Base-by-base conservation (phyloP, 768 basidiomycete species). In the Suillus alpinus region DNA sequence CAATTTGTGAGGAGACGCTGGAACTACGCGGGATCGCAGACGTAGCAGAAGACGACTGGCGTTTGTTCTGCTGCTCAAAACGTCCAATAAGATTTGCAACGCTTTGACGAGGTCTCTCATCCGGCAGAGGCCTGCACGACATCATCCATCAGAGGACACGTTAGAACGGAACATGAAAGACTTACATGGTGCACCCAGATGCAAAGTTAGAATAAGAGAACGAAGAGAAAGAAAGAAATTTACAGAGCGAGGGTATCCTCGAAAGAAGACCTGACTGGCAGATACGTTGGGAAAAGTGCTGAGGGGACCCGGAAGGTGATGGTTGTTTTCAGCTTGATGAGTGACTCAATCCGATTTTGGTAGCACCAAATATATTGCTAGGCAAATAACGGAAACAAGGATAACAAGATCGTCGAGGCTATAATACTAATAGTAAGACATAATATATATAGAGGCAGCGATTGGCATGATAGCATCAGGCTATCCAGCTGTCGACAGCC, bases 61-160 rank as follows among this genome's bases (percentile, higher is more conserved):
- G 84, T 71, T 91, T 93, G 59, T 81, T 86, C 76, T 91, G 87
- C 67, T 84, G 89, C 73, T 94, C 92, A 66, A 94, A 94, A 61
- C 89, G 84, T 56, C 92, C 92, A 69, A 94, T 94, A 76, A 94
- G 87, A 71, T 93, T 94, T 64, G 92, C 92, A 52, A 94, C 92
- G 68, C 88, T 91, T 71, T 84, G 85, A 62, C 92, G 88, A 53
- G 92, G 91, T 70, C 89, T 84, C 77, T 94, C 92, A 80, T 94
- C 92, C 74, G 92, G 91, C 63, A 92, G 76, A 59, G 89, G 88
- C 92, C 91, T 93, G 69, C 63, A 66, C 63, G 41, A 41, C 37
- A 58, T 29, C 44, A 44, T 16, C 31, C 7, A 60, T 74, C 46
- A 67, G 64, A 52, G 36, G 41, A 60, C 53, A 65, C 63, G 59